Percentiles rank a stretch among this genome's conserved stretches.
Evolutionary conservation across 495 filamentous ascomycete species (phyloP).

Genomic region (Achaetomiella virescens): DNA sequence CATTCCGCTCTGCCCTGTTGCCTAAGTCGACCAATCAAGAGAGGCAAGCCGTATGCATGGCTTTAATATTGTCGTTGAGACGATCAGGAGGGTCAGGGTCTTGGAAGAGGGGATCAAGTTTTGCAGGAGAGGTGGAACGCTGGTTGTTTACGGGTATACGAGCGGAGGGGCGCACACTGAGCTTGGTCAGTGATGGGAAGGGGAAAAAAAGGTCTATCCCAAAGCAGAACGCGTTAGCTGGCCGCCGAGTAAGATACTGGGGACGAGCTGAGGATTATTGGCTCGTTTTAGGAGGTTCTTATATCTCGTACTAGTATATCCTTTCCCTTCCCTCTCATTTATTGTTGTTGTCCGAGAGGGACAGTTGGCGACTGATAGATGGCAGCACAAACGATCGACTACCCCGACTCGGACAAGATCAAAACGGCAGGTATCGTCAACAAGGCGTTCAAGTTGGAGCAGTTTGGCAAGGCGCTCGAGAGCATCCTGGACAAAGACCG

Average conservation of each 20-base stretch:
- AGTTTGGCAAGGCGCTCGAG: slow-evolving; percentile 49
- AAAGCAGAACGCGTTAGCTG: slow-evolving; percentile 55
- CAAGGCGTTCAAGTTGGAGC: slow-evolving; percentile 47
- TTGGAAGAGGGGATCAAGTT: slow-evolving; percentile 67
- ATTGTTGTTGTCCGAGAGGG: too few species aligned
- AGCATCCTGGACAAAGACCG: slow-evolving; percentile 58
- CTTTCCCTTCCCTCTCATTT: not conserved
- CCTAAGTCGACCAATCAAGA: slow-evolving; percentile 56
- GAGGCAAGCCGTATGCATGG: slow-evolving; percentile 63
- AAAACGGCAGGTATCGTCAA: slow-evolving; percentile 53
- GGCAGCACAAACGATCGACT: slow-evolving; percentile 56
- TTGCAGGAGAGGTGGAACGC: slow-evolving; percentile 60
- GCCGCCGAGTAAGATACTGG: slow-evolving; percentile 59
- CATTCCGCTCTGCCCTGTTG: slow-evolving; percentile 45
- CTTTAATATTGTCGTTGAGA: slow-evolving; percentile 58
- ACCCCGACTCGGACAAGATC: slow-evolving; percentile 60
- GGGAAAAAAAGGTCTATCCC: slow-evolving; percentile 46
- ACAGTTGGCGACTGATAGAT: not conserved
- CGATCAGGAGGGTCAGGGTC: slow-evolving; percentile 59
- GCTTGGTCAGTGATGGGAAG: too few species aligned
- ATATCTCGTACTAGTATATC: slow-evolving; percentile 49
- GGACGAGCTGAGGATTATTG: slow-evolving; percentile 62
- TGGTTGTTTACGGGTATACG: slow-evolving; percentile 53
- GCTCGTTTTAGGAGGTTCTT: slow-evolving; percentile 63
- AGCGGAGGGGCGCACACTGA: too few species aligned